phyloP scores from a whole-genome alignment of 306 rosid species.

The Vigna unguiculata region DNA sequence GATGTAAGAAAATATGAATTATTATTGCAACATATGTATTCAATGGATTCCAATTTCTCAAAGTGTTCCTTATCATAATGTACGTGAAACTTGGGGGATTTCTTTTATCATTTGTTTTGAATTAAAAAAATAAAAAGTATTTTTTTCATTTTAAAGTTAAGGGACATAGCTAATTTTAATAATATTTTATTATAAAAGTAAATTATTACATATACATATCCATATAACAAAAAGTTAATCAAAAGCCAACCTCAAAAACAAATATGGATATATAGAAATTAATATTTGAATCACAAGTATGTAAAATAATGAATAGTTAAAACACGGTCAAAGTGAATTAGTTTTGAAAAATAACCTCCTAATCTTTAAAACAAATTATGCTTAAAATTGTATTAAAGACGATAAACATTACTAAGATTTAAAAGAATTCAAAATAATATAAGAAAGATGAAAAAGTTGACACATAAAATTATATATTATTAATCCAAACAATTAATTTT shows the following conservation, averaged over 20 bases:
- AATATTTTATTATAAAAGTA: not conserved
- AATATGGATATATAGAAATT: not conserved
- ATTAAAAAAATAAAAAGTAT: not conserved
- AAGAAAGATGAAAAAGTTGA: too few species aligned
- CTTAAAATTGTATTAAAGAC: too few species aligned
- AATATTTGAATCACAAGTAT: not conserved
- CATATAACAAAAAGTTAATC: not conserved
- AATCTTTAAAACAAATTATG: too few species aligned
- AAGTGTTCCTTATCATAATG: constrained; percentile 37
- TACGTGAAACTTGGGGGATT: not conserved
- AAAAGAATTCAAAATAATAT: too few species aligned
- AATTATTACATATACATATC: not conserved
- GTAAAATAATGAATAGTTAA: too few species aligned
- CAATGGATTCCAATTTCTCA: constrained; percentile 26
- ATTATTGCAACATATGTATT: constrained; percentile 6
- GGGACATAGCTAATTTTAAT: not conserved
- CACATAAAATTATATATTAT: too few species aligned
- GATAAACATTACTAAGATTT: too few species aligned
- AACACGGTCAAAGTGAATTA: too few species aligned
- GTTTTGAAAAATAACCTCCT: too few species aligned
- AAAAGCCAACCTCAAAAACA: not conserved
- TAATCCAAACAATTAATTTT: too few species aligned
- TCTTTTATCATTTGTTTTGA: not conserved
- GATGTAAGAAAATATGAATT: constrained; percentile 43
- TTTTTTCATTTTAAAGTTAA: not conserved